Evolutionary conservation across 2,329 filamentous ascomycete genomes (phyloP).

Genomic region (Fusarium sp.): DNA sequence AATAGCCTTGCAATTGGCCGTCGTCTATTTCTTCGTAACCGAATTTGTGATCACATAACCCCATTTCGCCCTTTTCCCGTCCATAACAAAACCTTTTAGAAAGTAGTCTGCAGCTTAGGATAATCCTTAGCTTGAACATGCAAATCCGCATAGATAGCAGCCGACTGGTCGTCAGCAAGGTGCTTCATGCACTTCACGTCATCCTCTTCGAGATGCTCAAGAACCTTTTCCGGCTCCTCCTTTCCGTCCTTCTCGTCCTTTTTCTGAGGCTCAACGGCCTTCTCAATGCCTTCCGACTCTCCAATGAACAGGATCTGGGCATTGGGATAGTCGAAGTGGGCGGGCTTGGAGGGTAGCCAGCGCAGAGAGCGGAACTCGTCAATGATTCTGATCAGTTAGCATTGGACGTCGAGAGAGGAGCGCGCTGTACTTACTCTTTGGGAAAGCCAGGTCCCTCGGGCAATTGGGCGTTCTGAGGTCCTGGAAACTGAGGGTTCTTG

Average conservation of each 20-base stretch:
- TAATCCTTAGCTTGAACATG: conserved; percentile 42
- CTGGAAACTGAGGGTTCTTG: conserved; percentile 79
- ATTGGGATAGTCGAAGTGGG: conserved; percentile 79
- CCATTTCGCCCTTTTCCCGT: not conserved
- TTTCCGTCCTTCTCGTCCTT: conserved; percentile 36
- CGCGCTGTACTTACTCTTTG: conserved; percentile 64
- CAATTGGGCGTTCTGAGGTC: conserved; percentile 71
- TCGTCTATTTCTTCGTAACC: not conserved
- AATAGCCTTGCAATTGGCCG: not conserved
- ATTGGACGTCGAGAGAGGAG: not conserved
- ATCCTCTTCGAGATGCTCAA: conserved; percentile 81
- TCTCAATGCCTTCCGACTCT: conserved; percentile 67
- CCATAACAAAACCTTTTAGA: conserved; percentile 16
- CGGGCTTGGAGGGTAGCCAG: conserved; percentile 79
- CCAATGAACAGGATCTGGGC: conserved; percentile 85
- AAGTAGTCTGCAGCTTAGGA: conserved; percentile 47
- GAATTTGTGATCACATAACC: not conserved
- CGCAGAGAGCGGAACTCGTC: conserved; percentile 78
- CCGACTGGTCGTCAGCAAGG: conserved; percentile 59
- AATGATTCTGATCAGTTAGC: conserved; percentile 62
- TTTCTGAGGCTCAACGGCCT: conserved; percentile 62
- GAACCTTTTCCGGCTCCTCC: conserved; percentile 73
- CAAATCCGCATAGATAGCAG: conserved; percentile 43
- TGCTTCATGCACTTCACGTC: conserved; percentile 73
- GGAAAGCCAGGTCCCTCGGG: conserved; percentile 76